Percentiles rank a stretch among this genome's conserved stretches.
phyloP scores from a whole-genome alignment of 306 rosid species.

The Clitoria ternatea region DNA sequence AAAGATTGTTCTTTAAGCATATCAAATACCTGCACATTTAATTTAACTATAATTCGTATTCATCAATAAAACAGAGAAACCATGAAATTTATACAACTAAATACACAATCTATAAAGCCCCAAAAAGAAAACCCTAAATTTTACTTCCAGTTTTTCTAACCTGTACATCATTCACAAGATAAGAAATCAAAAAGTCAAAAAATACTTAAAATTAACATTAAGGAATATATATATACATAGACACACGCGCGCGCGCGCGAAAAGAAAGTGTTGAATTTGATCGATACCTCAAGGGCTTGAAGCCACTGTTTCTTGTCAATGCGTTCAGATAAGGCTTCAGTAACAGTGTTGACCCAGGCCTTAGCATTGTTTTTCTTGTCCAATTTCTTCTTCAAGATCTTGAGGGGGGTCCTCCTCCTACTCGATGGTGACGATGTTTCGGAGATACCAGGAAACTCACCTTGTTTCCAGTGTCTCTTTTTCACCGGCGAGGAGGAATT shows the following conservation, averaged over 20 bases:
- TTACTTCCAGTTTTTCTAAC: too few relatives aligned
- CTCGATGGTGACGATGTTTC: conserved; percentile 33
- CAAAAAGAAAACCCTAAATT: neutral
- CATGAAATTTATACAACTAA: neutral
- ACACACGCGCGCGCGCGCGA: too few relatives aligned
- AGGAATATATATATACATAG: too few relatives aligned
- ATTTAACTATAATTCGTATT: neutral
- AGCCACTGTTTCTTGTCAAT: conserved; percentile 85
- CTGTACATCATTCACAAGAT: too few relatives aligned
- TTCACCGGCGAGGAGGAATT: conserved; percentile 27
- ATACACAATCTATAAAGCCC: neutral
- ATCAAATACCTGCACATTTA: conserved; percentile 62
- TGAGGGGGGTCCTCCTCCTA: conserved; percentile 52
- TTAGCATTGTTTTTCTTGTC: conserved; percentile 69
- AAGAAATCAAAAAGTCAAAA: too few relatives aligned
- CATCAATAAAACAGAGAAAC: neutral
- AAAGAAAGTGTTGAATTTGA: conserved; percentile 11
- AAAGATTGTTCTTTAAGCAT: conserved; percentile 89
- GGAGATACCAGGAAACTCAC: conserved; percentile 69
- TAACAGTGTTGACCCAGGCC: conserved; percentile 91
- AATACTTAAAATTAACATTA: too few relatives aligned
- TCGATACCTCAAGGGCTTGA: conserved; percentile 80
- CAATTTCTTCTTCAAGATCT: conserved; percentile 74
- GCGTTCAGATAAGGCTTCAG: conserved; percentile 67
- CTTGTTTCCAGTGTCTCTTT: conserved; percentile 81